phyloP scores from a whole-genome alignment of 2,329 filamentous ascomycete genomes.

The Cladosporium oxysporum region DNA sequence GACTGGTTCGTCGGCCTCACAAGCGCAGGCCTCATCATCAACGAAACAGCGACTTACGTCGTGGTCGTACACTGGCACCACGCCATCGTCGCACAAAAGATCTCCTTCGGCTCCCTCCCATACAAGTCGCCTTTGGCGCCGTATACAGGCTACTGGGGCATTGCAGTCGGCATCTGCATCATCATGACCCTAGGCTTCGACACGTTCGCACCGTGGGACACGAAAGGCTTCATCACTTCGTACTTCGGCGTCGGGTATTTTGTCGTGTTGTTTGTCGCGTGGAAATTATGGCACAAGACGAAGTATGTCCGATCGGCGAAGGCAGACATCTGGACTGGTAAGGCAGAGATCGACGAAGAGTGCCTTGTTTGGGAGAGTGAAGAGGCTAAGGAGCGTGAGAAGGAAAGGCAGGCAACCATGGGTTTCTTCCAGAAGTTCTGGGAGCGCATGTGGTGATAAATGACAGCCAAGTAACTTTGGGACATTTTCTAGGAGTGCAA shows the following conservation, averaged over 20 bases:
- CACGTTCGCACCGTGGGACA: slow-evolving; percentile 41
- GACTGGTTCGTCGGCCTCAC: slow-evolving; percentile 39
- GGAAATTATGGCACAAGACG: slow-evolving; percentile 67
- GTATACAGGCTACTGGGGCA: slow-evolving; percentile 55
- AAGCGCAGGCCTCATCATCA: slow-evolving; percentile 38
- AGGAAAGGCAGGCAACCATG: slow-evolving; percentile 26
- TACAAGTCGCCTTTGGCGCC: slow-evolving; percentile 52
- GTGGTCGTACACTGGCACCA: slow-evolving; percentile 43
- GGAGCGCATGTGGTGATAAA: slow-evolving; percentile 8
- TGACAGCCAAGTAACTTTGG: neutral
- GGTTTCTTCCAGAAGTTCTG: neutral
- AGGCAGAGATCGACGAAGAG: slow-evolving; percentile 50
- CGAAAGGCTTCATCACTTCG: slow-evolving; percentile 53
- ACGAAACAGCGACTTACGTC: slow-evolving; percentile 34
- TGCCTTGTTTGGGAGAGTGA: slow-evolving; percentile 10
- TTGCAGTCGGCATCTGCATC: slow-evolving; percentile 60
- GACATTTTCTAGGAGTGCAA: neutral
- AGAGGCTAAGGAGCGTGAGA: slow-evolving; percentile 23
- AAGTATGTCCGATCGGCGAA: slow-evolving; percentile 46
- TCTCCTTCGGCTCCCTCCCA: slow-evolving; percentile 48
- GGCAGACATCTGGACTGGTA: slow-evolving; percentile 50
- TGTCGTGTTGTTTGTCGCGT: slow-evolving; percentile 56
- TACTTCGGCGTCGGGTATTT: slow-evolving; percentile 38
- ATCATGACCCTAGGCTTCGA: slow-evolving; percentile 67
- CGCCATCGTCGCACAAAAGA: slow-evolving; percentile 56